Conservation (phyloP, 305 asterid species). For the Solanum hybrid region DNA sequence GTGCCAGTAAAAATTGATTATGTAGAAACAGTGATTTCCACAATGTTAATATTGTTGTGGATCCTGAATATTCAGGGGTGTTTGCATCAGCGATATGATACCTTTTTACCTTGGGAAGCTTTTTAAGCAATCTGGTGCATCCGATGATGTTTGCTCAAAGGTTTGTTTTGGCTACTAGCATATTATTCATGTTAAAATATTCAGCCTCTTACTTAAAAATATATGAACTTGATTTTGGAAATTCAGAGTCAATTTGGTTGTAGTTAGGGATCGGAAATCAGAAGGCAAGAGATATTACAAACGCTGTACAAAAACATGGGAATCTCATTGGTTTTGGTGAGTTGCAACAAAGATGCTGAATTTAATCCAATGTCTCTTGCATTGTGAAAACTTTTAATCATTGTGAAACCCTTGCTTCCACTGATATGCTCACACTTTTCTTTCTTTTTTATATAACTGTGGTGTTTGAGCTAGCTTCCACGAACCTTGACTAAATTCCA, state of each 20-base stretch:
- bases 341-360: slow-evolving; percentile 15
- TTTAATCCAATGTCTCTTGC: background rate
- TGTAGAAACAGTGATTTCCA: background rate
- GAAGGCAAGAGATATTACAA: slow-evolving; percentile 52
- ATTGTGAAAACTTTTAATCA: background rate
- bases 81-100: slow-evolving; percentile 86
- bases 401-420: background rate
- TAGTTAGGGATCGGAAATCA: slow-evolving; percentile 72
- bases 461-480: background rate
- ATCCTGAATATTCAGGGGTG: slow-evolving; percentile 48
- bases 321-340: slow-evolving; percentile 82
- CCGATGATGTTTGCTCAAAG: slow-evolving; percentile 64
- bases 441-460: background rate
- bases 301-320: slow-evolving; percentile 55
- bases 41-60: background rate
- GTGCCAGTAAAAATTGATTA: background rate
- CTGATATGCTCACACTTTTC: background rate
- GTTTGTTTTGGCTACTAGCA: slow-evolving; percentile 29
- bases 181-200: slow-evolving; percentile 5
- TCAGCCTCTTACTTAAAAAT: background rate
- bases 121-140: slow-evolving; percentile 58
- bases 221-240: slow-evolving; percentile 5
- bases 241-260: slow-evolving; percentile 11
- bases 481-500: background rate
- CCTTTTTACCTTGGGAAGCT: slow-evolving; percentile 79